phyloP scores from a whole-genome alignment of 345 rosid species.

The Ceriops tagal region DNA sequence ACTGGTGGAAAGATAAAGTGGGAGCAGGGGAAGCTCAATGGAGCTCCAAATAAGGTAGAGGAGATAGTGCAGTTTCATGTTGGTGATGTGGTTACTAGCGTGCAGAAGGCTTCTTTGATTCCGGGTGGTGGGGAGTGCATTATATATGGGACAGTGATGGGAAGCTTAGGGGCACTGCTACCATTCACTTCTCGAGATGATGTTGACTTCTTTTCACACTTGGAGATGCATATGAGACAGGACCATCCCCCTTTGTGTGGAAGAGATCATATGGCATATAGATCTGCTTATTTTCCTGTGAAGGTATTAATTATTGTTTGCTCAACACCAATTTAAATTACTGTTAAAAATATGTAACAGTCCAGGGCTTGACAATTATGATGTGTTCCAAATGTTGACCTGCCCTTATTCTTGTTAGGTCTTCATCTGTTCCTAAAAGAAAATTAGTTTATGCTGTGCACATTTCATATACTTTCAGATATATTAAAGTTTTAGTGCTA shows the following conservation, averaged over 20 bases:
- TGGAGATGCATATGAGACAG: slow-evolving; percentile 98
- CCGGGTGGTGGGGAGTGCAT: slow-evolving; percentile 91
- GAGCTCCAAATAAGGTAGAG: slow-evolving; percentile 95
- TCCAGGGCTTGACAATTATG: background rate
- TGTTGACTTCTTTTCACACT: slow-evolving; percentile 92
- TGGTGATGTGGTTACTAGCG: slow-evolving; percentile 74
- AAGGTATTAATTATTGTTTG: slow-evolving; percentile 45
- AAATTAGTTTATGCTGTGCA: background rate
- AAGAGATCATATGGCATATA: slow-evolving; percentile 78
- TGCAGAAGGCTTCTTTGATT: slow-evolving; percentile 88
- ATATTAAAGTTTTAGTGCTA: background rate
- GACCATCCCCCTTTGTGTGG: slow-evolving; percentile 96
- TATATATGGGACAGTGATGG: slow-evolving; percentile 94
- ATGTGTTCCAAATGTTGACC: background rate
- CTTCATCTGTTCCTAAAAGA: background rate
- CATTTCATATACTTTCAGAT: background rate
- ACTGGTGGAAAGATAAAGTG: slow-evolving; percentile 97
- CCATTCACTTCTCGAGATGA: slow-evolving; percentile 94
- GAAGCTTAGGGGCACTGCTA: slow-evolving; percentile 84
- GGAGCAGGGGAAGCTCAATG: slow-evolving; percentile 97
- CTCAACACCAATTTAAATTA: background rate
- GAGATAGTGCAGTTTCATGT: slow-evolving; percentile 95
- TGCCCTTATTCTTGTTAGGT: background rate
- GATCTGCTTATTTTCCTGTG: slow-evolving; percentile 97
- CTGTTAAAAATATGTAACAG: background rate